These are phyloP conservation scores for Mortierella claussenii DNA, from an alignment of 192 early-diverging fungal species.

Conservation along the genomic window DNA sequence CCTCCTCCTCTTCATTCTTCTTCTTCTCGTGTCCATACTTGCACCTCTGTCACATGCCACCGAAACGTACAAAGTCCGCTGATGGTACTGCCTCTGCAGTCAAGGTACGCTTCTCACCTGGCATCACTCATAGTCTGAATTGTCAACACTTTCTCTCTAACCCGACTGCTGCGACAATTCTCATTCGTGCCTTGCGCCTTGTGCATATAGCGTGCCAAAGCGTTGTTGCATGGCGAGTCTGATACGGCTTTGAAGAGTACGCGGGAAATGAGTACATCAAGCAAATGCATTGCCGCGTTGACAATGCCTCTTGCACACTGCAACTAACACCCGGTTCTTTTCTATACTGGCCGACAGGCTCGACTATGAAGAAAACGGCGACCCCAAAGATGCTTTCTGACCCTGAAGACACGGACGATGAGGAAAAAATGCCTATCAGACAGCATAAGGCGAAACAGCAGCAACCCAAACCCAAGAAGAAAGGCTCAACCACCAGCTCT, in stretches of 20 bases:
- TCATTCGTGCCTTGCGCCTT: too few relatives aligned
- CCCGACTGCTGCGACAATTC: too few relatives aligned
- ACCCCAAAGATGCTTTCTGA: neutral
- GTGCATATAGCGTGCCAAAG: conserved; percentile 12
- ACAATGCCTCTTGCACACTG: too few relatives aligned
- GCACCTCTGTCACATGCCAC: too few relatives aligned
- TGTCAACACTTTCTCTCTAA: neutral
- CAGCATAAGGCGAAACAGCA: conserved; percentile 13
- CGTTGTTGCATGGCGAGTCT: neutral
- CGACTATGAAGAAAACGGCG: conserved; percentile 2
- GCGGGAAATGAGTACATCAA: neutral
- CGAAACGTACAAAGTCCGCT: conserved; percentile 9
- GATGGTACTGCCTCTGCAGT: neutral
- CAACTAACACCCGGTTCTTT: too few relatives aligned
- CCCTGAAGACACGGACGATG: conserved; percentile 5
- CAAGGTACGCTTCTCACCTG: neutral
- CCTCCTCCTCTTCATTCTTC: neutral
- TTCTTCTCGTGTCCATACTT: too few relatives aligned
- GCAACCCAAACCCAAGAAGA: conserved; percentile 24
- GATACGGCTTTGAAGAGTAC: neutral
- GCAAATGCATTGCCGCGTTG: neutral
- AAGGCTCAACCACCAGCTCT: neutral
- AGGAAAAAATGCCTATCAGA: conserved; percentile 1
- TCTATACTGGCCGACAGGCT: too few relatives aligned
- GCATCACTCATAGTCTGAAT: neutral